These are phyloP conservation scores for Echinochloa phyllopogon DNA, from an alignment of 176 grass and related monocot species.

Conservation along the genomic window DNA sequence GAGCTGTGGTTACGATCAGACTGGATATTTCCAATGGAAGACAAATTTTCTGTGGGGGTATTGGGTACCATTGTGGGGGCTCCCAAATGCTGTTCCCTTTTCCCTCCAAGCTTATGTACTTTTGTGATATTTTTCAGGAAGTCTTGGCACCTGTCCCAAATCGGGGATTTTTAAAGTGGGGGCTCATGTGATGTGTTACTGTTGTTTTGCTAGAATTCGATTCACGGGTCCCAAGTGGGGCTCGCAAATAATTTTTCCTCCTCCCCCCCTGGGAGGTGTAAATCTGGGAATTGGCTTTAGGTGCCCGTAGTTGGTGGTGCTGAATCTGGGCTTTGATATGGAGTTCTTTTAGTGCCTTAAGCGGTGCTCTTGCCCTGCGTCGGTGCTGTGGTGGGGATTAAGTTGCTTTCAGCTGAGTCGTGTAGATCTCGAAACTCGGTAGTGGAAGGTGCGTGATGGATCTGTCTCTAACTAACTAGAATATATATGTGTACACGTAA, in stretches of 20 bases:
- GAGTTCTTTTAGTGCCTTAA: conserved; percentile 39
- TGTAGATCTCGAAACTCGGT: background rate
- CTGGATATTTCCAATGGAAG: conserved; percentile 13
- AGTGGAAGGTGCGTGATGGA: conserved; percentile 51
- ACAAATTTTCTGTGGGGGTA: conserved; percentile 15
- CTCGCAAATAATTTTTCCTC: conserved; percentile 35
- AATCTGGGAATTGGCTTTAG: conserved; percentile 29
- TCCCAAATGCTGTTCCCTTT: conserved; percentile 27
- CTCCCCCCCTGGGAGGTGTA: background rate
- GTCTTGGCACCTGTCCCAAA: conserved; percentile 28
- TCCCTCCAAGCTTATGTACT: background rate
- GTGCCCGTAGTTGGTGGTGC: conserved; percentile 5
- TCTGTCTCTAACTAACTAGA: conserved; percentile 29
- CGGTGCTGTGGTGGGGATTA: conserved; percentile 36
- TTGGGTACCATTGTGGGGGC: conserved; percentile 32
- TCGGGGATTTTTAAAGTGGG: conserved; percentile 36
- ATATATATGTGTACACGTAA: background rate
- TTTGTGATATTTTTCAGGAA: conserved; percentile 37
- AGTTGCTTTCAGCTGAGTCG: conserved; percentile 32
- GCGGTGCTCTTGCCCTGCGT: conserved; percentile 38
- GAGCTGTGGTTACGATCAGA: background rate
- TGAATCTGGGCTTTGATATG: conserved; percentile 19
- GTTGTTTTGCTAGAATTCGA: conserved; percentile 33
- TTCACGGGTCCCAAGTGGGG: conserved; percentile 44
- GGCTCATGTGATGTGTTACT: conserved; percentile 1